Evolutionary conservation across 2,329 filamentous ascomycete species (phyloP).

Genomic region (Apiospora saccharicola): DNA sequence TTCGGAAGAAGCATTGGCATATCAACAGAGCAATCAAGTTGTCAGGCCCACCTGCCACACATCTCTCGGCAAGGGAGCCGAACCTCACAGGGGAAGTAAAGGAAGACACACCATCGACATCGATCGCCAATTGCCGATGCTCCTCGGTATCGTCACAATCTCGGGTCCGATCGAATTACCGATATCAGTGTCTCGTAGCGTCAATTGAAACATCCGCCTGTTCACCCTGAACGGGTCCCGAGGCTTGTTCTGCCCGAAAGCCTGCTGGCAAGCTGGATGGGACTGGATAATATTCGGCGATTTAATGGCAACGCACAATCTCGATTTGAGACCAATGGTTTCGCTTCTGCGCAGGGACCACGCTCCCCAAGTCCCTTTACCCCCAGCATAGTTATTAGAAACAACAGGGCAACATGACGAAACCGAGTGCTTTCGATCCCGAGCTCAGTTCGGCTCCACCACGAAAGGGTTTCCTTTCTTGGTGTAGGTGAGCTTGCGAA

Average conservation of each 20-base stretch:
- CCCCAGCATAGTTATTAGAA: neutral
- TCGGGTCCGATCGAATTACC: neutral
- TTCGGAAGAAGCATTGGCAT: neutral
- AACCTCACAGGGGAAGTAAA: neutral
- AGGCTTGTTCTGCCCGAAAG: slow-evolving; percentile 7
- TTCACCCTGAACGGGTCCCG: neutral
- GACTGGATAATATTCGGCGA: slow-evolving; percentile 14
- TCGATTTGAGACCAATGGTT: neutral
- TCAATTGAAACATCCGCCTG: slow-evolving; percentile 11
- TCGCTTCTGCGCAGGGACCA: neutral
- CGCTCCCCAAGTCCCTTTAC: neutral
- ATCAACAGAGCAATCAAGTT: neutral
- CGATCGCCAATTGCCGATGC: neutral
- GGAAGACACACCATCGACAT: neutral
- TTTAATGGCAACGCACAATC: neutral
- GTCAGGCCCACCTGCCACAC: neutral
- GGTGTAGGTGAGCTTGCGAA: neutral
- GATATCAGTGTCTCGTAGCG: neutral
- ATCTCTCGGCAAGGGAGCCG: neutral
- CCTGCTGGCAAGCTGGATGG: neutral
- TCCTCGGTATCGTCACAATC: neutral
- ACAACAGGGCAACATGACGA: slow-evolving; percentile 1
- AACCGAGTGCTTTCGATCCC: neutral
- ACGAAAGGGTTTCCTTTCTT: neutral
- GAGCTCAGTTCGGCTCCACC: neutral